These are phyloP conservation scores for Pseudogymnoascus sp. DNA, from an alignment of 2,329 filamentous ascomycete genomes.

Conservation along the genomic window DNA sequence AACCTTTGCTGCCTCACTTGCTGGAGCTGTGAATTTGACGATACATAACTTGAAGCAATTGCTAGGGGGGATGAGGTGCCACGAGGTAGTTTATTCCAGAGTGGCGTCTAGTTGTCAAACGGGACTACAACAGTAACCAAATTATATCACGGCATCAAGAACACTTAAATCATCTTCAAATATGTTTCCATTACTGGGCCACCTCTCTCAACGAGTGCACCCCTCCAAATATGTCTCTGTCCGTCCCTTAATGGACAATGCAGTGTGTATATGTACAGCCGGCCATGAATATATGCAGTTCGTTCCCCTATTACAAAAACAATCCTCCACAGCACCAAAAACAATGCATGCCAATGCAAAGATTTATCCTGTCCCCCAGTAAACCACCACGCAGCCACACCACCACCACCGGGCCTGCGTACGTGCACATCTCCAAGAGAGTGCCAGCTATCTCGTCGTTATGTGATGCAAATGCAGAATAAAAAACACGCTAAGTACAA, in stretches of 20 bases:
- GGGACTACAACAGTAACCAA: not conserved
- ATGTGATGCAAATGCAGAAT: slow-evolving; percentile 4
- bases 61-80: not conserved
- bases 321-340: not conserved
- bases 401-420: not conserved
- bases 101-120: not conserved
- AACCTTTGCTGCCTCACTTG: not conserved
- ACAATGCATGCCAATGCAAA: slow-evolving; percentile 1
- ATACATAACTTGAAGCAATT: not conserved
- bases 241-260: slow-evolving; percentile 5
- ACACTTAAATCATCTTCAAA: not conserved
- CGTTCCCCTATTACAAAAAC: not conserved
- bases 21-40: not conserved
- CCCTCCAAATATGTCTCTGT: not conserved
- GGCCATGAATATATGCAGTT: slow-evolving; percentile 6
- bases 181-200: not conserved
- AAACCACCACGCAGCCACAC: not conserved
- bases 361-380: not conserved
- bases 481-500: slow-evolving; percentile 6
- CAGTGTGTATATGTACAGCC: slow-evolving; percentile 5
- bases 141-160: not conserved
- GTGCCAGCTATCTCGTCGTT: slow-evolving; percentile 4
- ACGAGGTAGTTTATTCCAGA: not conserved
- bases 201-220: not conserved
- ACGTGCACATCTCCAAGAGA: not conserved